Base-by-base conservation (phyloP, 176 grass and related monocot species). In the Oryza punctata region DNA sequence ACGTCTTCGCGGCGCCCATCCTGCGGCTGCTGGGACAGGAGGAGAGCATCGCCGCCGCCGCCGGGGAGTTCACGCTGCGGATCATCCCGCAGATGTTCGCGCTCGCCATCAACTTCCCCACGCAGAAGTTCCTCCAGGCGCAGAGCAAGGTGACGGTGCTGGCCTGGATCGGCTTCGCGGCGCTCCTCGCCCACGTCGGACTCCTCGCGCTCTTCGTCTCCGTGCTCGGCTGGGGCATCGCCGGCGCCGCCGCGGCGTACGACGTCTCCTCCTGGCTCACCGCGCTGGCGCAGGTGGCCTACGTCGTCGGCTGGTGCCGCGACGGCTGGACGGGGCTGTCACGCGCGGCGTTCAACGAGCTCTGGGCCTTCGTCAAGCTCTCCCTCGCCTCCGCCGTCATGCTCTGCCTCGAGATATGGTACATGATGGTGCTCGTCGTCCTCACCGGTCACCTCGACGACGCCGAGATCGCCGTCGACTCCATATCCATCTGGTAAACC, bases 341-440 rank as follows among this genome's bases (percentile, higher is more conserved):
- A 0, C 28, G 63, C 41, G 37, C 19, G 0, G 95, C 92, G 0
- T 89, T 94, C 84, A 63, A 43, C 18, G 95, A 92, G 18, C 79
- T 97, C 8, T 92, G 92, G 86, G 92, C 83, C 3, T 97, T 97
- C 79, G 83, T 91, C 6, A 90, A 81, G 79, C 67, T 97, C 76
- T 94, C 91, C 13, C 60, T 97, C 0, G 89, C 91, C 0, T 94
- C 91, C 0, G 94, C 91, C 5, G 87, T 97, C 23, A 97, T 97
- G 94, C 94, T 97, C 2, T 97, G 93, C 87, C 90, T 92, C 13
- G 93, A 95, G 87, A 92, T 94, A 12, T 95, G 93, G 93, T 94
- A 94, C 86, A 94, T 97, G 95, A 97, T 97, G 95, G 79, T 97
- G 12, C 89, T 97, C 33, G 90, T 94, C 44, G 90, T 97, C 26